Evolutionary conservation across 805 yeast genomes (phyloP).

Genomic region (Candida sphagnicola): DNA sequence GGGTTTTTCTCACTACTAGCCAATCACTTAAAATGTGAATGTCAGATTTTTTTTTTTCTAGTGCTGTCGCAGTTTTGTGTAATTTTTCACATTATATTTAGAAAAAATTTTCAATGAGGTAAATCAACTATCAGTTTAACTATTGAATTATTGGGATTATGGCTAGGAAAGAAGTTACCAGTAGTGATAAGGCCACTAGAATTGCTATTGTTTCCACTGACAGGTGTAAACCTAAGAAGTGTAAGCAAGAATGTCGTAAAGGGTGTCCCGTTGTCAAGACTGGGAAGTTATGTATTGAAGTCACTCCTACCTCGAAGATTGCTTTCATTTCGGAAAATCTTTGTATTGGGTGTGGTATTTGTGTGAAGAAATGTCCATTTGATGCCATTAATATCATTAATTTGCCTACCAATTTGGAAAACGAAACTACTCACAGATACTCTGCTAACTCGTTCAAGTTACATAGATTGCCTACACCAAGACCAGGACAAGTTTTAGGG

Average conservation of each 20-base stretch:
- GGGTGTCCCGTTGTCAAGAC: conserved; percentile 98
- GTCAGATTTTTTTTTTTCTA: neutral
- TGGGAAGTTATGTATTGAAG: conserved; percentile 97
- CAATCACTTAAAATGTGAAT: neutral
- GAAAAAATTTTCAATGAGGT: conserved; percentile 3
- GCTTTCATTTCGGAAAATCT: conserved; percentile 91
- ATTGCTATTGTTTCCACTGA: conserved; percentile 94
- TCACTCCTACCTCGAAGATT: conserved; percentile 81
- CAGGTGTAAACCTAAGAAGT: conserved; percentile 96
- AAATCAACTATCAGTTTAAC: neutral
- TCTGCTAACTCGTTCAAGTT: conserved; percentile 97
- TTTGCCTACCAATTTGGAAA: conserved; percentile 90
- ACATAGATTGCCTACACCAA: conserved; percentile 95
- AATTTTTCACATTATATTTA: neutral
- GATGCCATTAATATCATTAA: conserved; percentile 96
- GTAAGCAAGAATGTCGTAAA: conserved; percentile 97
- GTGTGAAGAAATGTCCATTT: conserved; percentile 97
- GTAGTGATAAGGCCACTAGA: conserved; percentile 57
- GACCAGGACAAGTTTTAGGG: conserved; percentile 98
- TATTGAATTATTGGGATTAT: neutral
- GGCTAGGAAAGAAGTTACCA: conserved; percentile 11
- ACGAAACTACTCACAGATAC: conserved; percentile 93
- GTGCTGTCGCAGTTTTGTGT: neutral
- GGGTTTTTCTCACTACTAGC: neutral
- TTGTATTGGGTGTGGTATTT: conserved; percentile 99